Evolutionary conservation across 148 eudicot species (phyloP), one percentile per base, ranked within the genome.

Genomic region (Vaccinium vitisidaea): DNA sequence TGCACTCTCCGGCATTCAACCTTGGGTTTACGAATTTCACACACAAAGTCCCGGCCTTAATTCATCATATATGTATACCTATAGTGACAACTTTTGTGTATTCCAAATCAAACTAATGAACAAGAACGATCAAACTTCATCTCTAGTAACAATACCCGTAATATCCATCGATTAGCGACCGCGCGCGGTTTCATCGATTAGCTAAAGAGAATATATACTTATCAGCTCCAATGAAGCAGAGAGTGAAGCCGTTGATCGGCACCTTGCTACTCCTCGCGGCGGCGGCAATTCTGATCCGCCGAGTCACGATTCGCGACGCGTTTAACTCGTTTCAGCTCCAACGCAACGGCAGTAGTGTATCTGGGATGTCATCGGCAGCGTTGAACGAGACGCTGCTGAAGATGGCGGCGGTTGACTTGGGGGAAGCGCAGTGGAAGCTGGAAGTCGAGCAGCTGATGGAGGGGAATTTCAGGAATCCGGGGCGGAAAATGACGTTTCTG

Each of bases 381-480:
- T 88, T 93, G 46, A 94, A 95, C 78, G 90, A 87, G 46, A 94
- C 94, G 19, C 87, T 95, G 78, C 82, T 95, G 53, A 90, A 84
- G 56, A 84, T 89, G 21, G 96, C 98, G 36, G 88, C 88, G 21
- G 23, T 90, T 81, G 96, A 95, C 46, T 55, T 81, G 48, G 92
- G 90, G 79, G 98, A 91, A 58, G 78, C 67, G 19, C 77, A 86
- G 52, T 52, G 90, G 83, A 90, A 87, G 84, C 83, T 76, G 23
- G 94, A 94, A 74, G 81, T 94, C 83, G 91, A 88, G 75, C 90
- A 88, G 36, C 73, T 94, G 82, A 18, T 92, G 55, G 92, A 90
- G 43, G 94, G 94, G 43, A 87, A 86, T 77, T 80, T 91, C 55
- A 84, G 81, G 2, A 88, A 18, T 52, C 86, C 56, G n/a, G 84